A percentile compares a stretch with the other conserved stretches of the same genome.
These are phyloP conservation scores for Phragmites australis DNA, from an alignment of 176 grass and related monocot species.

Conservation along the genomic window DNA sequence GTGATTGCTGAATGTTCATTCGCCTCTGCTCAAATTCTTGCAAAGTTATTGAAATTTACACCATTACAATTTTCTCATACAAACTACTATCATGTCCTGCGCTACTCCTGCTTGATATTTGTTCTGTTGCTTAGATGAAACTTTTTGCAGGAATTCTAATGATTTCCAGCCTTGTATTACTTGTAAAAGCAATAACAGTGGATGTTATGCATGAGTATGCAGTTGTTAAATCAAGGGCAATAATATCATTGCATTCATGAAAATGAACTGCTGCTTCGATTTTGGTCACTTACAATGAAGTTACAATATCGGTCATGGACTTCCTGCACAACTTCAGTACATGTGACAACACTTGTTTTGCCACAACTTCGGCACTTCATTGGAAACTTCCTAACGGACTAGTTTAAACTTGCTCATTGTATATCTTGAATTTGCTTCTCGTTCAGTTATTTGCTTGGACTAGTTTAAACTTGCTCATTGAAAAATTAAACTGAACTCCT, in stretches of 20 bases:
- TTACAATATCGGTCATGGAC: not conserved
- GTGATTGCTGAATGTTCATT: not conserved
- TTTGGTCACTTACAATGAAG: not conserved
- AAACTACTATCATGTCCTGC: not conserved
- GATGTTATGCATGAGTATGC: not conserved
- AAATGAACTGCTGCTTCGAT: not conserved
- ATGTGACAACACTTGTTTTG: not conserved
- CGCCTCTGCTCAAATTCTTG: not conserved
- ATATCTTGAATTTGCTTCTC: not conserved
- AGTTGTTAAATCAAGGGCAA: not conserved
- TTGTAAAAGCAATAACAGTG: not conserved
- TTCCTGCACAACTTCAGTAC: not conserved
- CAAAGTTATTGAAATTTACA: not conserved
- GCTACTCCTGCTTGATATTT: not conserved
- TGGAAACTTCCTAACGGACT: not conserved
- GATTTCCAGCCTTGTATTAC: not conserved
- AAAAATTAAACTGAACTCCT: not conserved
- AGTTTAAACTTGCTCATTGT: not conserved
- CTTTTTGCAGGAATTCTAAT: not conserved
- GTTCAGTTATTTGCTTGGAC: no score
- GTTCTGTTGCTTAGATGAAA: constrained; percentile 1
- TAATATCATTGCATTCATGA: not conserved
- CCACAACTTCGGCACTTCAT: not conserved
- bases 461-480: no score
- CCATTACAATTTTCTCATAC: not conserved